Conservation (phyloP, 768 basidiomycete genomes). For the Coprinopsis marcescibilis region DNA sequence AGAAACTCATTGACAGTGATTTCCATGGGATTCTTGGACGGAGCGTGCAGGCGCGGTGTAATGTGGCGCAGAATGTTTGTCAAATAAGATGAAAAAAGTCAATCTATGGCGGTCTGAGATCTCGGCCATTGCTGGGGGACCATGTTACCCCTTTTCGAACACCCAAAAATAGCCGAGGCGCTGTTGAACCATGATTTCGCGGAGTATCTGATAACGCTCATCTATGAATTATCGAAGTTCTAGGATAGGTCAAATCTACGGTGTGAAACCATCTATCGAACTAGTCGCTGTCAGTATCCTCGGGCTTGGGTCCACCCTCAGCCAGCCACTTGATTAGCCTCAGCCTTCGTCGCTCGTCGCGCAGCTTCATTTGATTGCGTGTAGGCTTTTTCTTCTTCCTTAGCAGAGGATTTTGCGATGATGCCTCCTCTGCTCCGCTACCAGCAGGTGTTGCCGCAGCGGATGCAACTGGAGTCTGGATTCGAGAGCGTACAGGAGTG, state of each 20-base stretch:
- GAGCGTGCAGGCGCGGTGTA: background rate
- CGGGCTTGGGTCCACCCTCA: conserved; percentile 76
- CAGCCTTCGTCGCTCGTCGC: conserved; percentile 76
- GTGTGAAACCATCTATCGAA: background rate
- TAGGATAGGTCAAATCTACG: too few species aligned
- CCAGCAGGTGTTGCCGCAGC: conserved; percentile 67
- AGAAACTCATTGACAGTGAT: too few species aligned
- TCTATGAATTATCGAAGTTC: too few species aligned
- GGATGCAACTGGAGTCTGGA: conserved; percentile 68
- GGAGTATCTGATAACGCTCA: too few species aligned
- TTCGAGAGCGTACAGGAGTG: conserved; percentile 65
- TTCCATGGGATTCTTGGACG: too few species aligned
- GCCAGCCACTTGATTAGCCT: conserved; percentile 82
- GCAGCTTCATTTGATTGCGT: conserved; percentile 84
- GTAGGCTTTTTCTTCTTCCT: conserved; percentile 90
- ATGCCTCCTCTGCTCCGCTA: conserved; percentile 66
- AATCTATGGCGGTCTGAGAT: background rate
- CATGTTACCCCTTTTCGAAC: background rate
- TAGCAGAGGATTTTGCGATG: conserved; percentile 28
- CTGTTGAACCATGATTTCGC: too few species aligned
- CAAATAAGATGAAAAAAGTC: background rate
- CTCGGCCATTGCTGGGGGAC: background rate
- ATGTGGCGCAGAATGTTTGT: background rate
- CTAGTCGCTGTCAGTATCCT: conserved; percentile 70
- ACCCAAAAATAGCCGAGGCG: background rate